Evolutionary conservation across 73 alveolate genomes (phyloP).

Genomic region (Tetrahymena borealis): DNA sequence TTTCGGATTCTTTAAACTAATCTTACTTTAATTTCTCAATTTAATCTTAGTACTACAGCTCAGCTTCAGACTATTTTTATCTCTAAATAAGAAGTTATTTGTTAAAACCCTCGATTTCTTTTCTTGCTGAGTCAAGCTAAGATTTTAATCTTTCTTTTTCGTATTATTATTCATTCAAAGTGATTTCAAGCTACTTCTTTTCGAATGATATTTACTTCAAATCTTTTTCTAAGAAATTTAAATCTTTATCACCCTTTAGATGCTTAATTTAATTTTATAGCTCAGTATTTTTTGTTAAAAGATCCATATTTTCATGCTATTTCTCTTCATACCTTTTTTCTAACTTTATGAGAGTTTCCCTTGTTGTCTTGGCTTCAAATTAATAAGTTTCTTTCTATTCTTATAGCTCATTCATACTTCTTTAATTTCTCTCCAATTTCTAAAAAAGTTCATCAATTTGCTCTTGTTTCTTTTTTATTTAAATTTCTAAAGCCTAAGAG

Average conservation of each 20-base stretch:
- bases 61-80: not conserved
- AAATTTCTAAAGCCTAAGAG: not conserved
- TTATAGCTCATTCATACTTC: not conserved
- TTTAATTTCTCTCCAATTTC: not conserved
- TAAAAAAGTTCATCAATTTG: not conserved
- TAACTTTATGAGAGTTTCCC: not conserved
- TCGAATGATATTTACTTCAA: not conserved
- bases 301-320: not conserved
- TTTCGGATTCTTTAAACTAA: not conserved
- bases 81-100: not conserved
- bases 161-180: not conserved
- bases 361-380: not conserved
- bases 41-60: not conserved
- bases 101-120: not conserved
- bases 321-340: not conserved
- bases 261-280: not conserved
- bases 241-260: not conserved
- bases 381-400: not conserved
- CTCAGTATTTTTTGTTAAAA: not conserved
- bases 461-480: not conserved
- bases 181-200: not conserved
- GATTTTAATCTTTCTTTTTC: not conserved
- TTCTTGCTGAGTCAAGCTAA: not conserved
- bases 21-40: not conserved
- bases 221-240: not conserved